Percentiles rank a stretch among this genome's conserved stretches.
Conservation (phyloP, 495 filamentous ascomycete genomes). For the Elaphomyces granulatus region DNA sequence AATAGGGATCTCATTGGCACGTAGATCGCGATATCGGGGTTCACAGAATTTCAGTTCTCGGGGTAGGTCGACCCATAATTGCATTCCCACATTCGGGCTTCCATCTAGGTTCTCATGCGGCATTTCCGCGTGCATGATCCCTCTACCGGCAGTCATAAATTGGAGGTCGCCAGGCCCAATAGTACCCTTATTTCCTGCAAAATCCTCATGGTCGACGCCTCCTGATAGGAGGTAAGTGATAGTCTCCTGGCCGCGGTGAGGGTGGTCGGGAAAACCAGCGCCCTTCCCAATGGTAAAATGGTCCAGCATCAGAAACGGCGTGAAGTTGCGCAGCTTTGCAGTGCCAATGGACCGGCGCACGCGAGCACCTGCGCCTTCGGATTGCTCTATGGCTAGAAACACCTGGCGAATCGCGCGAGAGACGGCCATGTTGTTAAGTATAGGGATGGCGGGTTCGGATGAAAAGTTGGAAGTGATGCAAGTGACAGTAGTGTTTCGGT, state of each 20-base stretch:
- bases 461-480: constrained; percentile 2
- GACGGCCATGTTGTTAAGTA: constrained; percentile 42
- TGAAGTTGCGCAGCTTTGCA: constrained; percentile 68
- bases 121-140: constrained; percentile 97
- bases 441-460: constrained; percentile 7
- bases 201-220: constrained; percentile 89
- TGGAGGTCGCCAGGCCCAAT: constrained; percentile 79
- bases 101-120: constrained; percentile 68
- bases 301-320: constrained; percentile 94
- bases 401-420: constrained; percentile 64
- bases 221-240: constrained; percentile 84
- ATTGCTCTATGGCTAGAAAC: constrained; percentile 73
- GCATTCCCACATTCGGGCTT: constrained; percentile 68
- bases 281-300: constrained; percentile 72
- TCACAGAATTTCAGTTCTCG: constrained; percentile 70
- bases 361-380: constrained; percentile 78
- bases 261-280: constrained; percentile 82
- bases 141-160: constrained; percentile 92
- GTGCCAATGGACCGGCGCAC: constrained; percentile 86
- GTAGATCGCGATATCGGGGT: constrained; percentile 79
- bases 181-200: constrained; percentile 75
- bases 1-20: constrained; percentile 58
- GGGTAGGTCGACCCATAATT: constrained; percentile 91
- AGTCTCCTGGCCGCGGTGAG: constrained; percentile 64
- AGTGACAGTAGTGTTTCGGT: not conserved